phyloP scores from a whole-genome alignment of 2,329 filamentous ascomycete genomes.

The Penicillium occitanis region DNA sequence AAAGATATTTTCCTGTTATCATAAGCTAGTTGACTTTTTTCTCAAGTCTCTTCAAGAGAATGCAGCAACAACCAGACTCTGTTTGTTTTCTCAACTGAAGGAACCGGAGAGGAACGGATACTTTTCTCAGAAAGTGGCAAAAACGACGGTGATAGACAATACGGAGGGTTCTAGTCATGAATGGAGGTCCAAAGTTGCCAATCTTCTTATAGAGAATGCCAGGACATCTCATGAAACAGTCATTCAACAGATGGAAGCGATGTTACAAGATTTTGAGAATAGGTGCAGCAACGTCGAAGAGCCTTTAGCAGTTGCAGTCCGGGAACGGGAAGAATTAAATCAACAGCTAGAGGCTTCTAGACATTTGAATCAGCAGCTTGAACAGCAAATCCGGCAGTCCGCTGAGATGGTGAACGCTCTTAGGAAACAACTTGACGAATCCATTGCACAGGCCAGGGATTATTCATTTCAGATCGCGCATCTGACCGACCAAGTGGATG shows the following conservation, averaged over 20 bases:
- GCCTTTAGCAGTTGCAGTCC: conserved; percentile 48
- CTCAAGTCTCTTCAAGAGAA: conserved; percentile 23
- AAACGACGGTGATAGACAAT: conserved; percentile 9
- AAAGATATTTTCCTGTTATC: conserved; percentile 7
- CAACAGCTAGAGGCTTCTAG: conserved; percentile 35
- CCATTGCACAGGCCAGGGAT: conserved; percentile 39
- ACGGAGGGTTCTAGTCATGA: conserved; percentile 36
- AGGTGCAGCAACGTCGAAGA: conserved; percentile 57
- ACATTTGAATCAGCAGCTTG: conserved; percentile 19
- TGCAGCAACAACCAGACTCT: background rate
- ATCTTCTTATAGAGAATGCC: conserved; percentile 46
- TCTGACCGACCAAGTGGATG: conserved; percentile 35
- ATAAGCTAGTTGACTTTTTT: conserved; percentile 26
- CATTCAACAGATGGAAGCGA: conserved; percentile 51
- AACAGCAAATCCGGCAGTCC: conserved; percentile 36
- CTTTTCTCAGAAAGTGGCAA: conserved; percentile 13
- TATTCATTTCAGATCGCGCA: conserved; percentile 41
- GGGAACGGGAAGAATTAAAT: conserved; percentile 36
- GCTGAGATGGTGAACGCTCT: conserved; percentile 39
- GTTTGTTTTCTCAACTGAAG: conserved; percentile 15
- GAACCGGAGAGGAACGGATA: conserved; percentile 22
- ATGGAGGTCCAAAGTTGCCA: conserved; percentile 52
- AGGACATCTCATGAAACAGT: conserved; percentile 49
- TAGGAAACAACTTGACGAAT: conserved; percentile 41
- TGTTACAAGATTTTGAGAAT: conserved; percentile 57